phyloP scores from a whole-genome alignment of 2,329 filamentous ascomycete species.

The Hawksworthiomyces lignivorus region DNA sequence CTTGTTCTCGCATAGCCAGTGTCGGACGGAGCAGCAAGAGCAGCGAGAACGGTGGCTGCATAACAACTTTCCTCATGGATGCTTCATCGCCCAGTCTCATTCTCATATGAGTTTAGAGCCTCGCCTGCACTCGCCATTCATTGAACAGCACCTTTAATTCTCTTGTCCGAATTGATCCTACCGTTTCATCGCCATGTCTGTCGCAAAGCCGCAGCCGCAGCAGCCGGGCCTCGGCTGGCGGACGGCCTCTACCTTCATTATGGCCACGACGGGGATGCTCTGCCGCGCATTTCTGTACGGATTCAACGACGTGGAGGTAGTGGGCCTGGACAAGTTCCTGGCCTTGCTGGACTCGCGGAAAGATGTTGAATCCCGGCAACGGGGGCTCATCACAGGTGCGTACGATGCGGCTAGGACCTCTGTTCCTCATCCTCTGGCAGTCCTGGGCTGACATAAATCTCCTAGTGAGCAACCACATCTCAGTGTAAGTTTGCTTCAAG shows the following conservation, averaged over 20 bases:
- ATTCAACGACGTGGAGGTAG: slow-evolving; percentile 66
- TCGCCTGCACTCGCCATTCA: too few species aligned
- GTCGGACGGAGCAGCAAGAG: too few species aligned
- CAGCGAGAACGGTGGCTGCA: too few species aligned
- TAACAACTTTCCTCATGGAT: too few species aligned
- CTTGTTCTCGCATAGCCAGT: too few species aligned
- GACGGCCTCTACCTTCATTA: slow-evolving; percentile 61
- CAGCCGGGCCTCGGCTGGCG: slow-evolving; percentile 63
- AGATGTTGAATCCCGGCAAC: slow-evolving; percentile 56
- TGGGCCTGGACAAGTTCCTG: slow-evolving; percentile 69
- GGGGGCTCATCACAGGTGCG: slow-evolving; percentile 77
- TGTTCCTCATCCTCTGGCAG: neutral
- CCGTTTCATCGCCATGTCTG: too few species aligned
- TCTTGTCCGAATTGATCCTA: too few species aligned
- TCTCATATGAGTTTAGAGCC: too few species aligned
- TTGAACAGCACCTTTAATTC: too few species aligned
- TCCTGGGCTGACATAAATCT: neutral
- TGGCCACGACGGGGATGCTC: slow-evolving; percentile 64
- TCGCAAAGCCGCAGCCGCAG: slow-evolving; percentile 13
- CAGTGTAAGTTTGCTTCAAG: slow-evolving; percentile 59
- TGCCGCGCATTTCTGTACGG: slow-evolving; percentile 69
- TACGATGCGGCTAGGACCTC: slow-evolving; percentile 1
- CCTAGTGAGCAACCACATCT: slow-evolving; percentile 78
- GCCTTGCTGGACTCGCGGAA: slow-evolving; percentile 65
- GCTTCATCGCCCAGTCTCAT: too few species aligned